A percentile compares a stretch with the other conserved stretches of the same genome.
Evolutionary conservation across 2,329 filamentous ascomycete species (phyloP).

Genomic region (Pseudogymnoascus sp.): DNA sequence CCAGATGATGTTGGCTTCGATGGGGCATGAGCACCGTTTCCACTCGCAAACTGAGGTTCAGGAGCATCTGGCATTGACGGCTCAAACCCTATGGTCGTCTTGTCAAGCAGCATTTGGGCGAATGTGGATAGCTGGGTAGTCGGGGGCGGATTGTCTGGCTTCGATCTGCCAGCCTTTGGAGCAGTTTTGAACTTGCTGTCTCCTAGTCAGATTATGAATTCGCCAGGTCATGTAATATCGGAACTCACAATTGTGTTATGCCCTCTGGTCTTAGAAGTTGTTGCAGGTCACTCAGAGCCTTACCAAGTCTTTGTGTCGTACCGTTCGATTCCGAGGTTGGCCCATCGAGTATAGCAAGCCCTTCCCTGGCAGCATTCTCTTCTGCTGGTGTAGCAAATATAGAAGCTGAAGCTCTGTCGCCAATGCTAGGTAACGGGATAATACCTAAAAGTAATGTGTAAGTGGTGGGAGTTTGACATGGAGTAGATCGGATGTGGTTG

Average conservation of each 20-base stretch:
- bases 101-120: conserved; percentile 26
- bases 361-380: conserved; percentile 41
- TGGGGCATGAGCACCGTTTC: neutral
- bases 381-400: conserved; percentile 48
- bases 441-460: conserved; percentile 41
- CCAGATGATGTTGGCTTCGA: neutral
- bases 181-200: conserved; percentile 50
- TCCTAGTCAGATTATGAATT: neutral
- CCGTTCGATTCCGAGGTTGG: conserved; percentile 54
- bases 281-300: conserved; percentile 65
- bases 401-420: conserved; percentile 42
- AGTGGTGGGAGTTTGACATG: conserved; percentile 16
- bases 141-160: conserved; percentile 11
- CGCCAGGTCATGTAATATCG: neutral
- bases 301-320: conserved; percentile 58
- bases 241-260: conserved; percentile 47
- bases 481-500: neutral
- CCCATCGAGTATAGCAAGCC: conserved; percentile 60
- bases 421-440: conserved; percentile 56
- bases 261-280: conserved; percentile 65
- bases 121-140: conserved; percentile 25
- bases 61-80: conserved; percentile 18
- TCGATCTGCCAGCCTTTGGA: conserved; percentile 29
- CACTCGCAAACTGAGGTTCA: conserved; percentile 10
- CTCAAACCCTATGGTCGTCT: conserved; percentile 23